Evolutionary conservation across 257 asterid genomes (phyloP).

Genomic region (Craterostigma plantagineum): DNA sequence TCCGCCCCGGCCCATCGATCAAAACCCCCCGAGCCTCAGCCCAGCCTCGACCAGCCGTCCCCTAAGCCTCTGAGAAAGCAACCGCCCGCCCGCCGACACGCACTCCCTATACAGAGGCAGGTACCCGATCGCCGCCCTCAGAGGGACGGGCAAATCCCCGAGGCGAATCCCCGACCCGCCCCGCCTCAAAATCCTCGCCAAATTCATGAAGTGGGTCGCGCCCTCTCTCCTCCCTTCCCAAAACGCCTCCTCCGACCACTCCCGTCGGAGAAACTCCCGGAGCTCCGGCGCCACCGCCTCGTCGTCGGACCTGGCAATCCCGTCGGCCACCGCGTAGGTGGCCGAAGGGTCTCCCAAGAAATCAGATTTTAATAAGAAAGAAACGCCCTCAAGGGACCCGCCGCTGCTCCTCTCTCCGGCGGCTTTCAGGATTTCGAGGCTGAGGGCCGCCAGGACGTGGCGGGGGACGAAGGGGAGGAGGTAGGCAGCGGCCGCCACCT

Average conservation of each 20-base stretch:
- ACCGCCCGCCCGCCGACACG: constrained; percentile 45
- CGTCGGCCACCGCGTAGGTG: constrained; percentile 81
- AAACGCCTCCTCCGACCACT: constrained; percentile 84
- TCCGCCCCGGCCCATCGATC: constrained; percentile 39
- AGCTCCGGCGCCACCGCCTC: constrained; percentile 71
- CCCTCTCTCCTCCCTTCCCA: constrained; percentile 45
- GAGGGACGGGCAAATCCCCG: constrained; percentile 63
- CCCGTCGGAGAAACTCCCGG: constrained; percentile 40
- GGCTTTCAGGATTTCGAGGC: constrained; percentile 89
- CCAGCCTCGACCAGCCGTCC: constrained; percentile 81
- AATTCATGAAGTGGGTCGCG: constrained; percentile 38
- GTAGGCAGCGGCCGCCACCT: constrained; percentile 58
- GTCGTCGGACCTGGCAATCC: constrained; percentile 63
- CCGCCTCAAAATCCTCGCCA: constrained; percentile 41
- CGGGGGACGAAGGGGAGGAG: constrained; percentile 96
- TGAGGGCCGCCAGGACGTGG: constrained; percentile 78
- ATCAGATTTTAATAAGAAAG: constrained; percentile 69
- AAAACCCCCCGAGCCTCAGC: constrained; percentile 39
- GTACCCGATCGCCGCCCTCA: constrained; percentile 77
- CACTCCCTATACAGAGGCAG: constrained; percentile 88
- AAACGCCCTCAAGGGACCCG: constrained; percentile 85
- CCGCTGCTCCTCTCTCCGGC: constrained; percentile 92
- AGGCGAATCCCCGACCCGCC: constrained; percentile 59
- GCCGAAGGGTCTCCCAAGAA: constrained; percentile 72
- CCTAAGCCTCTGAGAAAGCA: constrained; percentile 63